phyloP scores from a whole-genome alignment of 1,284 basidiomycete species.

The Malassezia restricta region DNA sequence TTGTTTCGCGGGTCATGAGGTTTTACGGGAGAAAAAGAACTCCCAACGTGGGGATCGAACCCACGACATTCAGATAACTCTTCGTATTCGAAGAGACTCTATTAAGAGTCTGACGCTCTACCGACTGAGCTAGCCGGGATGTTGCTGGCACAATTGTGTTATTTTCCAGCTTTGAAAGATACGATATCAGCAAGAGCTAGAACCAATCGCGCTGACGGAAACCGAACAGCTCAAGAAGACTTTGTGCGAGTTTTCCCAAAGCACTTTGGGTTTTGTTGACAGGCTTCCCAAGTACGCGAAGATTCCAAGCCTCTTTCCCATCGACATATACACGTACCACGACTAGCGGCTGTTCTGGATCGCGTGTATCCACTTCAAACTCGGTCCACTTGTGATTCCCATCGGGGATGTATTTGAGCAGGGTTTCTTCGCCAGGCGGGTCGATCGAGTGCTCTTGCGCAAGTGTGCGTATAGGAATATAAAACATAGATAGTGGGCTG shows the following conservation, averaged over 20 bases:
- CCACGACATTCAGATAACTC: slow-evolving; percentile 41
- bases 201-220: slow-evolving; percentile 32
- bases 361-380: slow-evolving; percentile 62
- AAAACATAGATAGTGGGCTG: slow-evolving; percentile 55
- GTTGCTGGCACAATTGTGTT: too few relatives aligned
- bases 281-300: slow-evolving; percentile 40
- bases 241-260: slow-evolving; percentile 38
- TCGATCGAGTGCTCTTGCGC: slow-evolving; percentile 47
- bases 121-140: slow-evolving; percentile 47
- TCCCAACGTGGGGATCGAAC: slow-evolving; percentile 45
- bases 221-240: slow-evolving; percentile 38
- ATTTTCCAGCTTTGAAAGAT: not conserved
- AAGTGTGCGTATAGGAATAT: slow-evolving; percentile 43
- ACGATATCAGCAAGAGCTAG: not conserved
- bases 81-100: slow-evolving; percentile 14
- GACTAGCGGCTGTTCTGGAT: slow-evolving; percentile 53
- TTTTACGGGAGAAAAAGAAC: not conserved
- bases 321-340: slow-evolving; percentile 52
- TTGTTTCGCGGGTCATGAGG: not conserved
- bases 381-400: slow-evolving; percentile 51
- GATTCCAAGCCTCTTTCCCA: slow-evolving; percentile 55
- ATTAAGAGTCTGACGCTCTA: slow-evolving; percentile 47
- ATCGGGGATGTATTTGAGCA: slow-evolving; percentile 53
- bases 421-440: slow-evolving; percentile 53
- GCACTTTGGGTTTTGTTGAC: slow-evolving; percentile 29